These are phyloP conservation scores for Combretum micranthum DNA, from an alignment of 345 rosid species.

Conservation along the genomic window DNA sequence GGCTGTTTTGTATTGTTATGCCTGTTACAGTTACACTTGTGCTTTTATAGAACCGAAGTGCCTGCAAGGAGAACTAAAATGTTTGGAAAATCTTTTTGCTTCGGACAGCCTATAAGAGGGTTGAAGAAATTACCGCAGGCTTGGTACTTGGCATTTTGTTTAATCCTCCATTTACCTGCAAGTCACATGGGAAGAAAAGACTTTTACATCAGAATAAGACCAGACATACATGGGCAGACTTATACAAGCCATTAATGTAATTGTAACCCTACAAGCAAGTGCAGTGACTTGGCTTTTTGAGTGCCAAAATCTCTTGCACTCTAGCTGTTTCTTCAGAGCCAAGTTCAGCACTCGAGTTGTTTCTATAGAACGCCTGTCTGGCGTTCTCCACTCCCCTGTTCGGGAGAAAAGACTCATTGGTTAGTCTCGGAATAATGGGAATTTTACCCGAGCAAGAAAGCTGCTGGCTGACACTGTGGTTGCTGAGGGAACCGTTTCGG, in stretches of 20 bases:
- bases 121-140: slow-evolving; percentile 50
- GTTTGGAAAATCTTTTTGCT: not conserved
- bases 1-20: slow-evolving; percentile 86
- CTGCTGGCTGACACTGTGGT: slow-evolving; percentile 10
- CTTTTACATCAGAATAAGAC: not conserved
- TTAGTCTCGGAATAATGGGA: too few species aligned
- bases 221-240: not conserved
- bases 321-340: too few species aligned
- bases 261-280: too few species aligned
- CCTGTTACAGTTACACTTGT: slow-evolving; percentile 56
- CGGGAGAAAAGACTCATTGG: too few species aligned
- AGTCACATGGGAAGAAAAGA: not conserved
- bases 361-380: too few species aligned
- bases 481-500: slow-evolving; percentile 7
- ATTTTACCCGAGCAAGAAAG: slow-evolving; percentile 22
- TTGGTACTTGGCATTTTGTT: slow-evolving; percentile 56
- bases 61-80: slow-evolving; percentile 35
- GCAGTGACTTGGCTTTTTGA: too few species aligned
- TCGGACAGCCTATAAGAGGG: not conserved
- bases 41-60: slow-evolving; percentile 77
- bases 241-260: not conserved
- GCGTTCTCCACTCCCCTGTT: too few species aligned
- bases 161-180: slow-evolving; percentile 31
- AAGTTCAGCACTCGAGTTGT: too few species aligned
- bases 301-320: too few species aligned